A percentile compares a stretch with the other conserved stretches of the same genome.
These are phyloP conservation scores for Dipteronia dyeriana DNA, from an alignment of 345 rosid species.

Conservation along the genomic window DNA sequence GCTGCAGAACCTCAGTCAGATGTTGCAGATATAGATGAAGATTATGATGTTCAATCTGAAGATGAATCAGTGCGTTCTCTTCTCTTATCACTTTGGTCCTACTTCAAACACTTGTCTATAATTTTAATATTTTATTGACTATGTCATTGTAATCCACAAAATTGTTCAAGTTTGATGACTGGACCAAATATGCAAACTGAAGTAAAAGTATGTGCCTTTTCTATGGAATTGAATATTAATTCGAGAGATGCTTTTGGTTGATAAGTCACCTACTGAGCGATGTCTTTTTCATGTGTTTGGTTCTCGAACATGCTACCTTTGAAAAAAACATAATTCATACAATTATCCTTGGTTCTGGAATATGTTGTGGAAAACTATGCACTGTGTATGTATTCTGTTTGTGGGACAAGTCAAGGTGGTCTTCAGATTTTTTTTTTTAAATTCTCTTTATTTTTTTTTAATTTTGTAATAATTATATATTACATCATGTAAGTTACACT, in stretches of 20 bases:
- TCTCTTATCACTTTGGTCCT: constrained; percentile 22
- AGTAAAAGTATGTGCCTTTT: not conserved
- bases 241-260: not conserved
- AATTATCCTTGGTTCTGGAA: not conserved
- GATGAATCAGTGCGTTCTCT: constrained; percentile 68
- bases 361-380: not conserved
- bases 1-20: constrained; percentile 47
- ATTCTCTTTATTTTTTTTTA: not conserved
- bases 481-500: not conserved
- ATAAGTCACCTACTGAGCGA: not conserved
- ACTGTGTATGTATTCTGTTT: not conserved
- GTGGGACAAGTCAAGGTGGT: not conserved
- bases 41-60: constrained; percentile 59
- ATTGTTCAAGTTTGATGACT: not conserved
- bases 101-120: not conserved
- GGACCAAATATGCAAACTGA: not conserved
- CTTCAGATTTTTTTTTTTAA: not conserved
- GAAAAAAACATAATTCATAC: not conserved
- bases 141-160: not conserved
- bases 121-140: not conserved
- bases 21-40: constrained; percentile 62
- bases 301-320: not conserved
- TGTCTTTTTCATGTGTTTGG: not conserved
- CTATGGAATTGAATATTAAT: not conserved
- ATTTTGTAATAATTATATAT: not conserved